Evolutionary conservation across 2,329 filamentous ascomycete genomes (phyloP).

Genomic region (Leptographium galeiforme): DNA sequence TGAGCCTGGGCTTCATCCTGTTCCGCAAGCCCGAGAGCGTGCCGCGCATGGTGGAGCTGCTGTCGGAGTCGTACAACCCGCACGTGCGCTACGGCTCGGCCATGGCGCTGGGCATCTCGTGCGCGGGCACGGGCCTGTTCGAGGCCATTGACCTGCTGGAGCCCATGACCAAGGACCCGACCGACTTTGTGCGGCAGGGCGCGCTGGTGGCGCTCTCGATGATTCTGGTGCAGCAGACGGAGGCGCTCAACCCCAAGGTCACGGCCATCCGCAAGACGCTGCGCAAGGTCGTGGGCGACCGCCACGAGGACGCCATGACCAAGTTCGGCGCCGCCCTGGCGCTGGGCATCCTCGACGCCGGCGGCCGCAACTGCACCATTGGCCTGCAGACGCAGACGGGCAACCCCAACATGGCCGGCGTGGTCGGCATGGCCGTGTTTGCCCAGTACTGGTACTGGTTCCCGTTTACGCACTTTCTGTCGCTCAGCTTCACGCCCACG

Average conservation of each 20-base stretch:
- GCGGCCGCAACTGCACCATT: slow-evolving; percentile 96
- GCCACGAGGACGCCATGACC: slow-evolving; percentile 98
- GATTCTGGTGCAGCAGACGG: slow-evolving; percentile 99
- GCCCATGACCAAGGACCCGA: slow-evolving; percentile 98
- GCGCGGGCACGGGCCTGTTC: slow-evolving; percentile 86
- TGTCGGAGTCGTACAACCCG: slow-evolving; percentile 97
- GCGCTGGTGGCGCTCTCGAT: slow-evolving; percentile 88
- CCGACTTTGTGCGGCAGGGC: slow-evolving; percentile 94
- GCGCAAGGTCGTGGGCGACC: slow-evolving; percentile 84
- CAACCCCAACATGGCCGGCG: slow-evolving; percentile 96
- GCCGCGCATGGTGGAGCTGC: slow-evolving; percentile 94
- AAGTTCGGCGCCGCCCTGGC: slow-evolving; percentile 94
- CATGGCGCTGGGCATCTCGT: slow-evolving; percentile 97
- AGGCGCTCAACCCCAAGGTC: slow-evolving; percentile 96
- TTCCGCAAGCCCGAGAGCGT: slow-evolving; percentile 97
- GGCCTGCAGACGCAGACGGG: slow-evolving; percentile 95
- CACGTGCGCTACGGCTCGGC: slow-evolving; percentile 96
- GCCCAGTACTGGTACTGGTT: slow-evolving; percentile 99
- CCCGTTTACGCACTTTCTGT: slow-evolving; percentile 94
- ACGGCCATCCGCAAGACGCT: slow-evolving; percentile 81
- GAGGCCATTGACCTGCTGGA: slow-evolving; percentile 94
- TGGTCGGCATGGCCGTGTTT: slow-evolving; percentile 96
- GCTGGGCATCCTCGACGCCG: slow-evolving; percentile 93
- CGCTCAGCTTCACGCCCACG: slow-evolving; percentile 90
- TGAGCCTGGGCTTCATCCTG: slow-evolving; percentile 95